Percentiles rank a stretch among this genome's conserved stretches.
Evolutionary conservation across 116 monocot genomes (phyloP).

Genomic region (Cymodocea nodosa): DNA sequence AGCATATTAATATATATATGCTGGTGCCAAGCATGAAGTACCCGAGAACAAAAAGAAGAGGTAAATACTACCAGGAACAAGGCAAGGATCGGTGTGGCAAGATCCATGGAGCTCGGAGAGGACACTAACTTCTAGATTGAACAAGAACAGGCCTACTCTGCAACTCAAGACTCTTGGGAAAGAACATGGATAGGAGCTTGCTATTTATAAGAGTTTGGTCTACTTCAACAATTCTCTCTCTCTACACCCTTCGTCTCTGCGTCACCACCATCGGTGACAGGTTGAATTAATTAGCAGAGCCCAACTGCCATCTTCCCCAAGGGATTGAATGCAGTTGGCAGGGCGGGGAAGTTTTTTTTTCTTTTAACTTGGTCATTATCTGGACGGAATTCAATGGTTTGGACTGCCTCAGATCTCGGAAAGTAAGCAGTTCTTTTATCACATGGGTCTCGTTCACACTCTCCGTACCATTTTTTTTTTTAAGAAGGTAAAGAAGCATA

Average conservation of each 20-base stretch:
- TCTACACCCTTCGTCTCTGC: too few relatives aligned
- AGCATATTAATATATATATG: neutral
- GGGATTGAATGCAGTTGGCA: neutral
- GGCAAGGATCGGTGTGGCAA: neutral
- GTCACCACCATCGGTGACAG: neutral
- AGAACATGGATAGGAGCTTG: neutral
- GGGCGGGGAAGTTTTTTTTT: too few relatives aligned
- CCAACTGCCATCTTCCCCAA: slow-evolving; percentile 5
- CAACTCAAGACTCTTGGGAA: neutral
- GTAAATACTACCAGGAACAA: slow-evolving; percentile 1
- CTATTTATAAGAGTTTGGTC: neutral
- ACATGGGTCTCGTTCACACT: too few relatives aligned
- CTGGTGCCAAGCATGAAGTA: neutral
- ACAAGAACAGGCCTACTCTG: neutral
- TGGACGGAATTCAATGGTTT: too few relatives aligned
- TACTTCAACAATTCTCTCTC: neutral
- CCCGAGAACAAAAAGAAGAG: neutral
- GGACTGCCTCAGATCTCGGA: too few relatives aligned
- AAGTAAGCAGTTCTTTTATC: too few relatives aligned
- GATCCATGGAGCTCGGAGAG: neutral
- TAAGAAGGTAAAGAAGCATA: too few relatives aligned
- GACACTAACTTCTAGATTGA: too few relatives aligned
- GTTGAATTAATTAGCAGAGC: neutral
- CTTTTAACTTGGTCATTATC: too few relatives aligned
- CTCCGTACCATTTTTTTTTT: too few relatives aligned